Base-by-base conservation (phyloP, 129 eudicot genomes). In the Saussurea involucrata region DNA sequence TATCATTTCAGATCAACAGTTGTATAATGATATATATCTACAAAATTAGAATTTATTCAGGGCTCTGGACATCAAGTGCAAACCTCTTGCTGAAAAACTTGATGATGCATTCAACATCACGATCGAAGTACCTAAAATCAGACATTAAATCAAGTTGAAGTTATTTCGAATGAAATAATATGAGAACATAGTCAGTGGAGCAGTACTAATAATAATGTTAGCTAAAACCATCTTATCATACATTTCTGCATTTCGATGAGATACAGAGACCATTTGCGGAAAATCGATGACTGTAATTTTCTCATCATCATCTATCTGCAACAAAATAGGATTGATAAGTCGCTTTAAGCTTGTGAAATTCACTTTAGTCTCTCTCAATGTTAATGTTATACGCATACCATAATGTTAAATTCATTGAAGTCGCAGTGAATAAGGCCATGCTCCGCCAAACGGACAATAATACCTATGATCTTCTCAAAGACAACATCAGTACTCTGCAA, bases 371-470 rank as follows among this genome's bases (percentile, higher is more conserved):
- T 40, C 49, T 40, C 49, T 40, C 49, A 40, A 1, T 40, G 49
- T 40, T 40, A 40, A 40, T 40, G 49, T 40, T 40, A 11, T 40
- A 37, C 29, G 63, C 85, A 67, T 87, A 89, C 98, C 96, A 95
- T 95, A 37, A 95, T 95, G 77, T 95, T 95, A 71, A 91, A 95
- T 69, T 95, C 98, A 74, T 91, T 95, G 71, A 95, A 95, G 77
- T 95, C 98, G 27, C 98, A 95, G 73, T 95, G 98, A 78, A 95
- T 91, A 74, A 95, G 96, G 40, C 98, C 98, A 78, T 95, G 98
- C 78, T 95, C 97, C 5, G 98, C 96, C 68, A 95, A 67, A 53
- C 92, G 97, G 74, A 95, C 92, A 80, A 95, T 83, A 70, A 89
- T 78, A 65, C 89, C 89, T 71, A 91, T 75, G 24, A 95, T 89